These are phyloP conservation scores for Coffea canephora DNA, from an alignment of 257 asterid genomes.

Conservation along the genomic window DNA sequence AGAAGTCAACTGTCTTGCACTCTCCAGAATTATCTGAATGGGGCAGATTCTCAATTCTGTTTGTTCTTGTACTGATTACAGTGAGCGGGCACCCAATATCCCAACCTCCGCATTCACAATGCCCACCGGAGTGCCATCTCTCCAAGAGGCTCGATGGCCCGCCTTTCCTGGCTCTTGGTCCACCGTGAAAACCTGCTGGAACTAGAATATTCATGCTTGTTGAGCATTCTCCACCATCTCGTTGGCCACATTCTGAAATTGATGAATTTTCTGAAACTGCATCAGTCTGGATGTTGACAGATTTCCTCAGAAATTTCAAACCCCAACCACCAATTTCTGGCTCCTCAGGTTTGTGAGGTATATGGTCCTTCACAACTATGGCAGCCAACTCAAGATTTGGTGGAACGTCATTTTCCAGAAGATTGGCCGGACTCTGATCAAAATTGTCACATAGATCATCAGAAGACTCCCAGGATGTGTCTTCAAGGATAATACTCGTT, in stretches of 20 bases:
- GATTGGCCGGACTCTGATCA: conserved; percentile 17
- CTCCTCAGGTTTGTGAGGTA: conserved; percentile 36
- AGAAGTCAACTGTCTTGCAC: conserved; percentile 67
- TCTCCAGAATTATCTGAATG: conserved; percentile 35
- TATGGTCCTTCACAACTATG: conserved; percentile 52
- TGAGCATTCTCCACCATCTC: conserved; percentile 52
- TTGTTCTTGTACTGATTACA: conserved; percentile 39
- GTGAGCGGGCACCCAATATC: conserved; percentile 83
- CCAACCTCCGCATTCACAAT: conserved; percentile 98
- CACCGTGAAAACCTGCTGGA: conserved; percentile 87
- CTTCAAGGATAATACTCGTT: conserved; percentile 44
- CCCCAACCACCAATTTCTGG: conserved; percentile 83
- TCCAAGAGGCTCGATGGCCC: conserved; percentile 77
- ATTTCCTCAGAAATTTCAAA: conserved; percentile 69
- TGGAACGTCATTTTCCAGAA: conserved; percentile 22
- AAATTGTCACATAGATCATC: conserved; percentile 27
- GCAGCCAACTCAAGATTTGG: conserved; percentile 82
- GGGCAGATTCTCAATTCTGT: conserved; percentile 24
- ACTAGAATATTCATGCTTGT: conserved; percentile 58
- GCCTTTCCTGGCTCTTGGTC: conserved; percentile 56
- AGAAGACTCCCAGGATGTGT: conserved; percentile 41
- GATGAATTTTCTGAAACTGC: conserved; percentile 17
- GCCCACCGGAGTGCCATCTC: conserved; percentile 78
- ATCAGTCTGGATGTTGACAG: conserved; percentile 13
- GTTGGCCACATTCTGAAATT: conserved; percentile 28